Evolutionary conservation across 768 basidiomycete genomes (phyloP).

Genomic region (Russula brevipes): DNA sequence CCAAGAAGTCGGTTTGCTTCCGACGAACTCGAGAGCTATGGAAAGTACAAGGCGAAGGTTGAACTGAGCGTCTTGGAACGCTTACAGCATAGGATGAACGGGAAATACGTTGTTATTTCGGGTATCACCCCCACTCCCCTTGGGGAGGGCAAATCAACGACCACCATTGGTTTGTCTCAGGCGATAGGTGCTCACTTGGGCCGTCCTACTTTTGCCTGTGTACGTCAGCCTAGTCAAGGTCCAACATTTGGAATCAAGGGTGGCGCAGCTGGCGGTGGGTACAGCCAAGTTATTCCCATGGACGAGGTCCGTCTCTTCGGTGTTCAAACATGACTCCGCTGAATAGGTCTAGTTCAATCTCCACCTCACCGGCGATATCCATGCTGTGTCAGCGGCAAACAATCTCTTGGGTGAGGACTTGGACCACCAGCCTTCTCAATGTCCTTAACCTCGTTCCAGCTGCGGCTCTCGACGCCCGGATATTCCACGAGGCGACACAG

Average conservation of each 20-base stretch:
- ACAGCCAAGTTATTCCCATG: conserved; percentile 99
- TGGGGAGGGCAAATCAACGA: conserved; percentile 98
- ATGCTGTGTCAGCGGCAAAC: conserved; percentile 95
- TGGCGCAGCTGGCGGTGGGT: conserved; percentile 96
- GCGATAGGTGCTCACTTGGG: conserved; percentile 92
- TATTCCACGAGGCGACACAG: conserved; percentile 96
- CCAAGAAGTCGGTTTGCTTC: conserved; percentile 77
- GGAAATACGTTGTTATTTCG: conserved; percentile 94
- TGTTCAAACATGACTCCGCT: not conserved
- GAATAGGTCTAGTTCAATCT: conserved; percentile 70
- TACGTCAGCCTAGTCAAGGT: conserved; percentile 96
- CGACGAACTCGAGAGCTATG: conserved; percentile 89
- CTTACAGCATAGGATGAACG: conserved; percentile 77
- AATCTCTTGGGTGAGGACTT: conserved; percentile 72
- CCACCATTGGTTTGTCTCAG: conserved; percentile 94
- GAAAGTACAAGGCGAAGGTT: conserved; percentile 96
- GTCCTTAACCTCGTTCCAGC: conserved; percentile 42
- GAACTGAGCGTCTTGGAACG: conserved; percentile 85
- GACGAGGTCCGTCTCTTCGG: conserved; percentile 60
- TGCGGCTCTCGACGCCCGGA: conserved; percentile 92
- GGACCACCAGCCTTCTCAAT: conserved; percentile 2
- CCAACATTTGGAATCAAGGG: conserved; percentile 99
- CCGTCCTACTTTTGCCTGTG: conserved; percentile 91
- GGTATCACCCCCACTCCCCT: conserved; percentile 96
- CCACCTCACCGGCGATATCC: conserved; percentile 94